Evolutionary conservation across 345 rosid species (phyloP).

Genomic region (Citrus maxima): DNA sequence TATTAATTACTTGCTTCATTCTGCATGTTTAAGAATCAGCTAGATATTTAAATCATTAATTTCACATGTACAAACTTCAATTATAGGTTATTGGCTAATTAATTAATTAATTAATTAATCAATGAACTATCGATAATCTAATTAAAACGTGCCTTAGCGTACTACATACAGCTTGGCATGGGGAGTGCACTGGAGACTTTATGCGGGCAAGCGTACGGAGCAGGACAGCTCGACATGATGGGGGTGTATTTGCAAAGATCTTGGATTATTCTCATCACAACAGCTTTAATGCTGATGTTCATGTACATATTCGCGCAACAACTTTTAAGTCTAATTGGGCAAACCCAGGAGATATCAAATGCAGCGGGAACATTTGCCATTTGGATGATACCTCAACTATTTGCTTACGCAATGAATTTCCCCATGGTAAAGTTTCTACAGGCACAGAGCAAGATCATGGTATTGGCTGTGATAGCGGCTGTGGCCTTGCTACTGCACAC

Average conservation of each 20-base stretch:
- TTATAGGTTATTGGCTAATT: no score
- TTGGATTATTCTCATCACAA: constrained; percentile 68
- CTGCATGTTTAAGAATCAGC: no score
- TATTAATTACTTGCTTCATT: no score
- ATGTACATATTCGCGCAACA: constrained; percentile 58
- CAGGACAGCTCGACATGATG: constrained; percentile 68
- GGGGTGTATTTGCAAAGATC: constrained; percentile 88
- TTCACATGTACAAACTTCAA: no score
- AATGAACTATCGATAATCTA: no score
- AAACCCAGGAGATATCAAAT: constrained; percentile 53
- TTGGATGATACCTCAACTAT: constrained; percentile 90
- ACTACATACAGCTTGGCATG: constrained; percentile 67
- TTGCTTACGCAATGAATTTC: constrained; percentile 66
- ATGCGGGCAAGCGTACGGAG: constrained; percentile 90
- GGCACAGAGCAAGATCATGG: constrained; percentile 88
- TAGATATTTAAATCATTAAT: no score
- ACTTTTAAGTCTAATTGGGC: constrained; percentile 56
- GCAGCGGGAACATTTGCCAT: constrained; percentile 63
- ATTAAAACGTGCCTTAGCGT: no score
- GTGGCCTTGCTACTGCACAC: constrained; percentile 55
- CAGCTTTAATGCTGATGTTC: constrained; percentile 52
- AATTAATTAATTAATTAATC: no score
- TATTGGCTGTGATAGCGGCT: constrained; percentile 63
- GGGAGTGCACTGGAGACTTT: constrained; percentile 92
- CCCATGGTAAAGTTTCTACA: constrained; percentile 81